Evolutionary conservation across 2,329 filamentous ascomycete genomes (phyloP).

Genomic region (Arthrobotrys conoides): DNA sequence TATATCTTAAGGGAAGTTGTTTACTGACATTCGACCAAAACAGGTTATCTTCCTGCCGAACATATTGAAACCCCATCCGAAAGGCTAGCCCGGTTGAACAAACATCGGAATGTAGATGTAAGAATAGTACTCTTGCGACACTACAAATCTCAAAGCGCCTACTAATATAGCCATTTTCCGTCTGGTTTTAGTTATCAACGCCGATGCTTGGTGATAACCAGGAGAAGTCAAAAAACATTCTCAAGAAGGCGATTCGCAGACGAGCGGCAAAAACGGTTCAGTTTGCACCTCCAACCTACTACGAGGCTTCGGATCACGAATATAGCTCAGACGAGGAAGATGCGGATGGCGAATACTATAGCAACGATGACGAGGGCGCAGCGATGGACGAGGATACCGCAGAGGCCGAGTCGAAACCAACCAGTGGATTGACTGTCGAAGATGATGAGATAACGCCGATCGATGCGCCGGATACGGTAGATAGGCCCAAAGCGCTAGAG

Average conservation of each 20-base stretch:
- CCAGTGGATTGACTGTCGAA: conserved; percentile 28
- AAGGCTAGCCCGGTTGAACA: conserved; percentile 91
- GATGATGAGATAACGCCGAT: conserved; percentile 56
- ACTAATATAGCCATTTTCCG: conserved; percentile 63
- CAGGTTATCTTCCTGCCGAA: conserved; percentile 95
- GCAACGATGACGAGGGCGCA: conserved; percentile 69
- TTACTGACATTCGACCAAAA: conserved; percentile 58
- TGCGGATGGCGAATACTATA: conserved; percentile 69
- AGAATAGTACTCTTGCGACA: conserved; percentile 66
- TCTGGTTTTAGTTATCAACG: conserved; percentile 71
- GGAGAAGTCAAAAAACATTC: conserved; percentile 84
- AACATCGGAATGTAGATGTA: conserved; percentile 98
- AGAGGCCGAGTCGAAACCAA: conserved; percentile 31
- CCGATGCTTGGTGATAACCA: conserved; percentile 75
- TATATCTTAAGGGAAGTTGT: conserved; percentile 18
- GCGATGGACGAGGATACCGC: conserved; percentile 62
- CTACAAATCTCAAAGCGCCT: neutral
- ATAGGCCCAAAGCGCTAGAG: conserved; percentile 42
- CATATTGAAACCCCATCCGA: conserved; percentile 99
- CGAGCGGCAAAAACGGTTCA: conserved; percentile 88
- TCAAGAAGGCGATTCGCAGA: conserved; percentile 86
- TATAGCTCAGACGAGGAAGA: conserved; percentile 85
- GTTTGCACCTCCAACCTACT: conserved; percentile 86
- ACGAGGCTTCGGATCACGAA: conserved; percentile 88
- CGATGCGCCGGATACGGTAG: conserved; percentile 54